Evolutionary conservation across 495 filamentous ascomycete species (phyloP), one percentile per base, ranked within the genome.

Genomic region (Physcia stellaris): DNA sequence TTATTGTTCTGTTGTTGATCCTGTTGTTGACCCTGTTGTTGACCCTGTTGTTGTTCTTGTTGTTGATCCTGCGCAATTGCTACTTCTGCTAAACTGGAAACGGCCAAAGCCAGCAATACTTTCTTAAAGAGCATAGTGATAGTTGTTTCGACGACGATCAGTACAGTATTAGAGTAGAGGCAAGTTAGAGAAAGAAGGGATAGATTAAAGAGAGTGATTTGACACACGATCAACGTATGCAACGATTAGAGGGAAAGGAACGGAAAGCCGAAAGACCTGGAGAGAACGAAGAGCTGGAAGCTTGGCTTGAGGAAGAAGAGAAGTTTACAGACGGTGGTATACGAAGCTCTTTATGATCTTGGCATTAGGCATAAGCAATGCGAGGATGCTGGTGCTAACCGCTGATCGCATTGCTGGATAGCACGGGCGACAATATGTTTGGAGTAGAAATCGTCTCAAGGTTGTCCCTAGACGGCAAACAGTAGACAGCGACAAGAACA

Each of bases 141-240:
- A n/a, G n/a, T n/a, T n/a, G n/a, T n/a, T n/a, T n/a, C n/a, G n/a
- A n/a, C n/a, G n/a, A n/a, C n/a, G n/a, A n/a, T n/a, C n/a, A n/a
- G n/a, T n/a, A n/a, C n/a, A n/a, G n/a, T n/a, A n/a, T n/a, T n/a
- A n/a, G n/a, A n/a, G n/a, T n/a, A n/a, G n/a, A n/a, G n/a, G 20
- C 20, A 13, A 19, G 32, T 4, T 43, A 32, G 11, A 33, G 34
- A 43, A 37, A 10, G 16, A 42, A n/a, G n/a, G n/a, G n/a, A n/a
- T n/a, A n/a, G n/a, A n/a, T n/a, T n/a, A 6, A 3, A 10, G 17
- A 35, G 6, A 13, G 13, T 18, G 28, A 11, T 17, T 13, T 12
- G 6, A 17, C 19, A 41, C 43, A 46, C 43, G 43, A 37, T 46
- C 43, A 46, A 46, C 43, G 43, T 37, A n/a, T n/a, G 43, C 20